Base-by-base conservation (phyloP, 805 yeast genomes). In the Cyberlindnera subsufficiens region DNA sequence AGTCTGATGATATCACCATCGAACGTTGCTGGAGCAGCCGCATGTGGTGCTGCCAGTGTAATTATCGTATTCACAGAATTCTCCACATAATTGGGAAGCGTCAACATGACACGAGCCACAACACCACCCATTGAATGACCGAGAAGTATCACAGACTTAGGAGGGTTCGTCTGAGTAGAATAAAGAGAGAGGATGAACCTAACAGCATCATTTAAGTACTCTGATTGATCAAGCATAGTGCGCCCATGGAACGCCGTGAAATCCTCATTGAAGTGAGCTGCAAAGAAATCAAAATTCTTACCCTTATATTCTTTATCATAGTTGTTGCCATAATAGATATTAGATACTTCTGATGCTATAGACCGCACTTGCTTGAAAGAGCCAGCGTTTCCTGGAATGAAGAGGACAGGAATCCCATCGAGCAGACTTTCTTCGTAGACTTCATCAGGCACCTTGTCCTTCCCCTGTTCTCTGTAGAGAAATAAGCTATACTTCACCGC, bases 121-220 rank as follows among this genome's bases (percentile, higher is more conserved):
- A 91, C 77, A 3, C 99, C 99, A 34, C 99, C 99, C 99, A 91
- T 91, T 0, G 98, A 91, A 65, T 91, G 99, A 3, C 88, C 96
- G 1, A 91, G 51, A 0, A 91, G 59, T 0, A 91, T 77, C 2
- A 91, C 95, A 0, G 96, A 84, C 22, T 62, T 59, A 0, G 93
- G 93, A 7, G 60, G 55, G 2, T 60, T 57, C 17, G 59, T 61
- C 8, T 66, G 37, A 10, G 59, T 5, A 50, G 60, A 7, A 54
- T 91, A 91, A 5, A 91, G 65, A 4, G 78, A 74, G 15, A 93
- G 63, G 18, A 91, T 89, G 57, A 82, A 89, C 18, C 65, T 62
- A 4, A 93, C 71, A 1, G 97, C 97, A 52, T 90, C 96, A 56
- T 93, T 91, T 47, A 87, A 63, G 59, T 85, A 91, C 60, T 86